Evolutionary conservation across 805 yeast species (phyloP).

Genomic region (Ogataea paraovalis): DNA sequence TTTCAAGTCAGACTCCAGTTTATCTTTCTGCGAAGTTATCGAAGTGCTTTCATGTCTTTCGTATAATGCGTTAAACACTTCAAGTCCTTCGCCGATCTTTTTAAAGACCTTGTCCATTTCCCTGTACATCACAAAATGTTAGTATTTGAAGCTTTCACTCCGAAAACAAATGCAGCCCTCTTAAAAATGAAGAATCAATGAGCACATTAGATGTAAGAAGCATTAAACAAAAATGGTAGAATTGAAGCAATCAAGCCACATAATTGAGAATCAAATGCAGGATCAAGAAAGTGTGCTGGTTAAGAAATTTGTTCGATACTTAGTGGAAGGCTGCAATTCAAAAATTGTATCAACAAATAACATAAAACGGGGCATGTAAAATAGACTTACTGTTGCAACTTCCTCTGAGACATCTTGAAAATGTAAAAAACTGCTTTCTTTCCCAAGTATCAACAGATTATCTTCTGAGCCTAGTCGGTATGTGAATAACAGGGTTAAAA

Average conservation of each 20-base stretch:
- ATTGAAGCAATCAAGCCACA: too few relatives aligned
- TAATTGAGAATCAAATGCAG: too few relatives aligned
- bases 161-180: background rate
- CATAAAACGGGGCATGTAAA: background rate
- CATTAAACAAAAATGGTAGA: too few relatives aligned
- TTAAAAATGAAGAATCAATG: too few relatives aligned
- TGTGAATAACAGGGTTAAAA: background rate
- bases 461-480: background rate
- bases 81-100: slow-evolving; percentile 55
- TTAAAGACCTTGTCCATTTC: slow-evolving; percentile 64
- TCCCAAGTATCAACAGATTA: background rate
- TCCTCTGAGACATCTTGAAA: slow-evolving; percentile 34
- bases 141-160: background rate
- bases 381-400: slow-evolving; percentile 36
- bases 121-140: slow-evolving; percentile 17
- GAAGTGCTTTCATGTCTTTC: slow-evolving; percentile 50
- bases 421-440: background rate
- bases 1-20: slow-evolving; percentile 51
- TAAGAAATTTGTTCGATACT: too few relatives aligned
- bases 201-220: too few relatives aligned
- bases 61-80: slow-evolving; percentile 50
- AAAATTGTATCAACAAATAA: background rate
- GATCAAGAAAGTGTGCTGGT: too few relatives aligned
- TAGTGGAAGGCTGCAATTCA: too few relatives aligned
- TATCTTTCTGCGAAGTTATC: slow-evolving; percentile 50